Evolutionary conservation across 805 yeast species (phyloP).

Genomic region (Naumovozyma dairenensis): DNA sequence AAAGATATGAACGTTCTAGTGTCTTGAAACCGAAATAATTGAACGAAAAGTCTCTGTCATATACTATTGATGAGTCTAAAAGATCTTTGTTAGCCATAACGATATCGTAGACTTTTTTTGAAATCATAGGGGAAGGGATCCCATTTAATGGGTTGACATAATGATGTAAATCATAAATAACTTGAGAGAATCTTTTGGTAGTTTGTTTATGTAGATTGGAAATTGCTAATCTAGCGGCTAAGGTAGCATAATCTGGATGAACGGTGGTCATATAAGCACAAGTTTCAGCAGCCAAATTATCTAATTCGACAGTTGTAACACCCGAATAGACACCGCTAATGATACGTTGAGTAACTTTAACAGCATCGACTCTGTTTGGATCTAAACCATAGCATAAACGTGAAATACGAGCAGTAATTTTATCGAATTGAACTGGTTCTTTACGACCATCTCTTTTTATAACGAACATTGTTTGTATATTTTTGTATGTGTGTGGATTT

Average conservation of each 20-base stretch:
- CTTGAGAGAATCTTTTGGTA: constrained; percentile 66
- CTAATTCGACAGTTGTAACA: constrained; percentile 77
- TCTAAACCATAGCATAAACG: constrained; percentile 90
- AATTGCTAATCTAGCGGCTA: constrained; percentile 90
- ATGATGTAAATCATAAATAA: constrained; percentile 53
- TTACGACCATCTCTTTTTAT: constrained; percentile 85
- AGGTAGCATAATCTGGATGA: constrained; percentile 91
- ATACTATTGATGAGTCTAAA: constrained; percentile 60
- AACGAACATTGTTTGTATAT: constrained; percentile 58
- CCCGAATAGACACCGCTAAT: constrained; percentile 78
- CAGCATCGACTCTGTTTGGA: constrained; percentile 79
- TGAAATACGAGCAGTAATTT: constrained; percentile 87
- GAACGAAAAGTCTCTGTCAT: constrained; percentile 62
- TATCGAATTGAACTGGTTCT: constrained; percentile 89
- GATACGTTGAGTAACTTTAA: constrained; percentile 82
- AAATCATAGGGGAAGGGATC: constrained; percentile 43
- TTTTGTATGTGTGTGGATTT: background rate
- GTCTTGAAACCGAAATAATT: constrained; percentile 87
- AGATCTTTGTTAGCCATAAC: constrained; percentile 53
- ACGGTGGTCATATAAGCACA: constrained; percentile 92
- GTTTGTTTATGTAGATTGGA: constrained; percentile 88
- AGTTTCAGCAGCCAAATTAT: constrained; percentile 80
- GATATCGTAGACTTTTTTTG: constrained; percentile 49
- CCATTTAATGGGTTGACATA: constrained; percentile 71
- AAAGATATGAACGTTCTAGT: constrained; percentile 69